Percentiles rank a stretch among this genome's conserved stretches.
Evolutionary conservation across 306 rosid species (phyloP).

Genomic region (Prunus fruticosa): DNA sequence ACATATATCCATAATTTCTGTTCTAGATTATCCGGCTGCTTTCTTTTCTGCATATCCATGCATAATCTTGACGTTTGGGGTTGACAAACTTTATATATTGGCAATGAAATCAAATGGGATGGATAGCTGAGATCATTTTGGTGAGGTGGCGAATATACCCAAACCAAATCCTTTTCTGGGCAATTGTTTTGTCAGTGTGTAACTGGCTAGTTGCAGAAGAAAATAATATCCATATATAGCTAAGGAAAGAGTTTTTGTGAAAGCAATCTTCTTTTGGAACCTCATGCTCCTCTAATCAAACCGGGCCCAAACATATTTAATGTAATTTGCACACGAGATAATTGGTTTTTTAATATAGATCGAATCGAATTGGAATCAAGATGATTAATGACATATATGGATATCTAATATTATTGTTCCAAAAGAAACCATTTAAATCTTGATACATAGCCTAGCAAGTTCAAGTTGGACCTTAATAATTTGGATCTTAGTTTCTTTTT

Average conservation of each 20-base stretch:
- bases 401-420: not conserved
- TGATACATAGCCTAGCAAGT: not conserved
- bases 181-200: not conserved
- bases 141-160: not conserved
- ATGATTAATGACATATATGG: no score
- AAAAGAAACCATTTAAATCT: not conserved
- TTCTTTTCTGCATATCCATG: no score
- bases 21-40: no score
- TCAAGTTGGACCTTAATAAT: not conserved
- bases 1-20: no score
- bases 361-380: no score
- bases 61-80: no score
- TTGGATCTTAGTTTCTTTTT: not conserved
- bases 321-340: not conserved
- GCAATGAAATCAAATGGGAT: no score
- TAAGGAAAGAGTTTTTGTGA: not conserved
- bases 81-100: no score
- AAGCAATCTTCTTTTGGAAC: conserved; percentile 5
- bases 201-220: not conserved
- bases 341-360: not conserved
- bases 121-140: not conserved
- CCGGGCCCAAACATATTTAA: not conserved
- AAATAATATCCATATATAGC: not conserved
- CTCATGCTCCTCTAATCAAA: conserved; percentile 10
- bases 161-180: not conserved